Conservation (phyloP, 1,139 yeast species). For the Magnusiomyces tetraspermus region DNA sequence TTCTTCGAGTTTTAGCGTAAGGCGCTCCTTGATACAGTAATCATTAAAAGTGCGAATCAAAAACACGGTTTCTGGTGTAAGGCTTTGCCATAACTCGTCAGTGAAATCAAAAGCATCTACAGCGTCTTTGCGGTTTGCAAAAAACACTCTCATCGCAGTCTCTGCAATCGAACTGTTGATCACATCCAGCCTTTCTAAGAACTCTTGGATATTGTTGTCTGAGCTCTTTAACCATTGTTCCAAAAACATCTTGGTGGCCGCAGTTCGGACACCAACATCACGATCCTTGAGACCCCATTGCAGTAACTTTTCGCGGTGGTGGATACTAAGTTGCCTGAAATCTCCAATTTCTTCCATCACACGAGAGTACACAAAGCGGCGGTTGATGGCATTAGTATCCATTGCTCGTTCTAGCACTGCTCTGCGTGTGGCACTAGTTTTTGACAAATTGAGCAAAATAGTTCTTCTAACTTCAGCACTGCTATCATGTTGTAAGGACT, state of each 20-base stretch:
- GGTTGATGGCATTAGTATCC: constrained; percentile 61
- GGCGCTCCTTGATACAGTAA: constrained; percentile 43
- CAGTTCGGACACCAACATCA: constrained; percentile 59
- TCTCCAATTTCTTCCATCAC: constrained; percentile 61
- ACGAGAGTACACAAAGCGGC: constrained; percentile 64
- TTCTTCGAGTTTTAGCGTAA: constrained; percentile 53
- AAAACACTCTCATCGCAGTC: constrained; percentile 54
- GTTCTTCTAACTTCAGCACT: constrained; percentile 71
- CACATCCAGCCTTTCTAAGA: constrained; percentile 64
- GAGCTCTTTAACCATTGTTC: constrained; percentile 62
- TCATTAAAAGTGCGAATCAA: constrained; percentile 58
- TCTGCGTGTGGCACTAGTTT: constrained; percentile 46
- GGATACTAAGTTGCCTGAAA: constrained; percentile 49
- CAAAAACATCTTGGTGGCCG: constrained; percentile 65
- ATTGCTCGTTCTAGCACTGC: constrained; percentile 71
- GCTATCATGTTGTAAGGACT: constrained; percentile 63
- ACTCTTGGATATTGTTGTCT: constrained; percentile 60
- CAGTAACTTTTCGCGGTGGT: constrained; percentile 57
- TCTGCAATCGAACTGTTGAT: constrained; percentile 53
- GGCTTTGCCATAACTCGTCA: constrained; percentile 51
- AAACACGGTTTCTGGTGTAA: constrained; percentile 70
- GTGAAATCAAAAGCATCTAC: constrained; percentile 50
- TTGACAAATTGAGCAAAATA: constrained; percentile 60
- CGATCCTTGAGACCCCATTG: constrained; percentile 86
- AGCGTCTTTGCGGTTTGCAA: constrained; percentile 53